A percentile compares a stretch with the other conserved stretches of the same genome.
These are phyloP conservation scores for Ophidiomyces ophidiicola DNA, from an alignment of 2,329 filamentous ascomycete genomes.

Conservation along the genomic window DNA sequence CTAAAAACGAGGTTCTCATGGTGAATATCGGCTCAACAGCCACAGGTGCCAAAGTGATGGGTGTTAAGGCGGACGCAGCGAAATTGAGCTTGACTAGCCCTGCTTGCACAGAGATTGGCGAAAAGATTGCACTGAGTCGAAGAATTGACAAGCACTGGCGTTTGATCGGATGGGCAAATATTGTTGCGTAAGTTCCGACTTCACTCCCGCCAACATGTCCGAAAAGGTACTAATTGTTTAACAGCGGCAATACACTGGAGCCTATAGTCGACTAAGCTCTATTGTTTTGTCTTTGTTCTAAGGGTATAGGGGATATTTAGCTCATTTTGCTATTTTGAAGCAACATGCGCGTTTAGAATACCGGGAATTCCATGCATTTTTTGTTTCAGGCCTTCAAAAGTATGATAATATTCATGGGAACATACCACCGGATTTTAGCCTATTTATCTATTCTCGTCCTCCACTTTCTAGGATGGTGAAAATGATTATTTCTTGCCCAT, in stretches of 20 bases:
- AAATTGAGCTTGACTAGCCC: conserved; percentile 87
- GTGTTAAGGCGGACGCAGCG: conserved; percentile 93
- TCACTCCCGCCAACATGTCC: conserved; percentile 9
- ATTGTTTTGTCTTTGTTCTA: neutral
- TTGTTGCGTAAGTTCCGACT: conserved; percentile 42
- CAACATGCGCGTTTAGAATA: conserved; percentile 5
- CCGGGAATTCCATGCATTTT: conserved; percentile 5
- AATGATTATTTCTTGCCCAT: neutral
- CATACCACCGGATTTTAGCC: neutral
- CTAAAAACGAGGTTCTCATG: conserved; percentile 99
- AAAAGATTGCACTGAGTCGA: conserved; percentile 92
- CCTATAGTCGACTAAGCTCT: conserved; percentile 30
- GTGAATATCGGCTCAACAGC: conserved; percentile 98
- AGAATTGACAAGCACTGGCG: conserved; percentile 99
- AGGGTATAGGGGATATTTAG: neutral
- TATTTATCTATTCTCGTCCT: neutral
- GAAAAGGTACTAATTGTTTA: conserved; percentile 10
- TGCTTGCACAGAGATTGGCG: conserved; percentile 90
- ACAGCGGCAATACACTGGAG: conserved; percentile 38
- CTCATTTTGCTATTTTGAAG: conserved; percentile 2
- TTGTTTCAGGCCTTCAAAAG: conserved; percentile 6
- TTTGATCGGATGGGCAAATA: conserved; percentile 81
- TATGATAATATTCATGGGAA: conserved; percentile 4
- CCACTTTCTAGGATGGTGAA: conserved; percentile 4
- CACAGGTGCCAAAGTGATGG: conserved; percentile 91